Percentiles rank a stretch among this genome's conserved stretches.
Conservation (phyloP, 768 basidiomycete genomes). For the Leccinum disarticulatum region DNA sequence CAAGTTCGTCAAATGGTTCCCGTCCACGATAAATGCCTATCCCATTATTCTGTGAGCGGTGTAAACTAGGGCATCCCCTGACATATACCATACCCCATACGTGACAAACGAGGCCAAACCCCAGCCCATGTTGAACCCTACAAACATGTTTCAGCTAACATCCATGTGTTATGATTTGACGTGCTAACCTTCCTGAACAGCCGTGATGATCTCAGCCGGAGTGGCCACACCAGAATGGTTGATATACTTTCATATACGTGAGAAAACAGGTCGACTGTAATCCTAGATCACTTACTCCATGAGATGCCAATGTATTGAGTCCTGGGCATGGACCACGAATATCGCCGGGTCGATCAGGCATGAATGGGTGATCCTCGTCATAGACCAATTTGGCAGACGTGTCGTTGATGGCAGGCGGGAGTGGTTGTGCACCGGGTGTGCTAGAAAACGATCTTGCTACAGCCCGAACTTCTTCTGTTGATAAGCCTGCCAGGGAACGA, state of each 20-base stretch:
- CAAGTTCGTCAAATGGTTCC: slow-evolving; percentile 29
- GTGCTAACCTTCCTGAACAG: slow-evolving; percentile 22
- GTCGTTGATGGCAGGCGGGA: slow-evolving; percentile 23
- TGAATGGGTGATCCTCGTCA: slow-evolving; percentile 20
- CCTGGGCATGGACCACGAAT: slow-evolving; percentile 29
- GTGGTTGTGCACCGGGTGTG: slow-evolving; percentile 25
- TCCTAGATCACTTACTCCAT: slow-evolving; percentile 21
- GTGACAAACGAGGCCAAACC: slow-evolving; percentile 20
- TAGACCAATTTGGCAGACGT: slow-evolving; percentile 25
- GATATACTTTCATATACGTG: slow-evolving; percentile 17
- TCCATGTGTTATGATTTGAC: not conserved
- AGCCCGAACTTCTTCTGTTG: slow-evolving; percentile 14
- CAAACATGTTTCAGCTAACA: not conserved
- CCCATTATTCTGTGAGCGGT: not conserved
- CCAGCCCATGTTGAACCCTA: slow-evolving; percentile 29
- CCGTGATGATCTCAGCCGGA: slow-evolving; percentile 25
- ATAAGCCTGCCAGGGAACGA: slow-evolving; percentile 24
- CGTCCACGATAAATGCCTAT: slow-evolving; percentile 27
- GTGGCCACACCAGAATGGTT: slow-evolving; percentile 20
- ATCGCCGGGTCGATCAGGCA: slow-evolving; percentile 15
- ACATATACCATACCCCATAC: slow-evolving; percentile 21
- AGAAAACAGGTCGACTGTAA: not conserved
- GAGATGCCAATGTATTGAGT: slow-evolving; percentile 27
- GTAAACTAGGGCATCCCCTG: not conserved
- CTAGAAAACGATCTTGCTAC: slow-evolving; percentile 14